Base-by-base conservation (phyloP, 2,329 filamentous ascomycete species). In the Tolypocladium cylindrosporum region DNA sequence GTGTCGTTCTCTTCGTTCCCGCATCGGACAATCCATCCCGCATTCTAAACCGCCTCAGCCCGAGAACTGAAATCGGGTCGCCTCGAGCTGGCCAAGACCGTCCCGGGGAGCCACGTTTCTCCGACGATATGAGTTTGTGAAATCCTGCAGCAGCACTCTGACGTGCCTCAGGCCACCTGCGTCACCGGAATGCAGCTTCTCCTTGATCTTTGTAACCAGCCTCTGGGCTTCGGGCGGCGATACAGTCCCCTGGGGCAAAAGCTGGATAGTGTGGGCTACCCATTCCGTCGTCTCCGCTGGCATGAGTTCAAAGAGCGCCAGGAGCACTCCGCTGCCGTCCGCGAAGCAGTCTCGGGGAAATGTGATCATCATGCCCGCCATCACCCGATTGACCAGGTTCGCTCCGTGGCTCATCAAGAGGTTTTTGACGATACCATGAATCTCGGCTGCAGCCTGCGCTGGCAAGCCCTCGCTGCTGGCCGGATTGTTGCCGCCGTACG, bases 331-430 rank as follows among this genome's bases (percentile, higher is more conserved):
- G 54, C 91, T 96, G 19, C 91, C 92, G 69, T 99, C 94, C 0
- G 92, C 87, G 68, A 97, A 96, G 74, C 92, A 97, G 71, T 97
- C 94, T 50, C 90, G 85, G 0, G 94, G 95, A 75, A 99, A 99
- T 0, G 89, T 95, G 71, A 97, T 97, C 93, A 99, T 97, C 92
- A 99, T 96, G 60, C 94, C 94, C 1, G 92, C 94, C 76, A 99
- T 81, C 59, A 96, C 87, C 62, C 92, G 89, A 73, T 96, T 93
- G 9, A 94, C 87, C 36, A 99, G 79, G 58, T 85, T 77, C 67
- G 91, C 87, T 42, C 94, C 91, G 62, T 91, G 85, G 1, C 79
- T 75, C 2, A 80, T 63, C 31, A 96, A 76, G 56, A 97, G 80
- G 60, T 83, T 80, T 71, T 88, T 89, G 59, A 97, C 88, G 9